phyloP scores from a whole-genome alignment of 1,284 basidiomycete genomes.

The Fomitopsis schrenkii region DNA sequence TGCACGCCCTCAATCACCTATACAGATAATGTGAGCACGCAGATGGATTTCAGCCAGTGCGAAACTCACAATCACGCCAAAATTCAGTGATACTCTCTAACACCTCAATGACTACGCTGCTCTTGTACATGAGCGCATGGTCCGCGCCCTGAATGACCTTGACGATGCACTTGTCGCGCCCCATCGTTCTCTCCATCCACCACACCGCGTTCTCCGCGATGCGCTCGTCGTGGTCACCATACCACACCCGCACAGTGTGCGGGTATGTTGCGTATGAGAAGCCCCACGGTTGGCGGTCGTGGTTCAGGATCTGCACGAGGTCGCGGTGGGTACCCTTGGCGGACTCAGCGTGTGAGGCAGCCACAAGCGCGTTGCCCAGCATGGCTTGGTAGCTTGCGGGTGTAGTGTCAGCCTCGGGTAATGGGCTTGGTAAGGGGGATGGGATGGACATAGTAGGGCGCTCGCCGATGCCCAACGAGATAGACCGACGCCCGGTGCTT shows the following conservation, averaged over 20 bases:
- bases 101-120: conserved; percentile 83
- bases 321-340: conserved; percentile 89
- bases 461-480: conserved; percentile 52
- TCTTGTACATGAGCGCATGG: conserved; percentile 91
- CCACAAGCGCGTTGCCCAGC: conserved; percentile 81
- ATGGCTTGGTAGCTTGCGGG: conserved; percentile 54
- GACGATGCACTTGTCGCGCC: conserved; percentile 69
- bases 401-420: conserved; percentile 20
- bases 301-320: conserved; percentile 86
- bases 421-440: conserved; percentile 39
- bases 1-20: conserved; percentile 17
- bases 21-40: not conserved
- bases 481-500: conserved; percentile 52
- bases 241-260: conserved; percentile 86
- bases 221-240: conserved; percentile 90
- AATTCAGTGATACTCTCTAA: conserved; percentile 65
- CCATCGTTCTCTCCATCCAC: conserved; percentile 89
- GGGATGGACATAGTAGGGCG: conserved; percentile 37
- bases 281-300: conserved; percentile 81
- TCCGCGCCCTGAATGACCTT: conserved; percentile 85
- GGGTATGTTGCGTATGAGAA: conserved; percentile 78
- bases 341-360: conserved; percentile 93
- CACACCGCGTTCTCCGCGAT: conserved; percentile 85
- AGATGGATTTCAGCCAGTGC: not conserved
- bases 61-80: conserved; percentile 43